Evolutionary conservation across 2,329 filamentous ascomycete species (phyloP).

Genomic region (Trichoderma asperellum): DNA sequence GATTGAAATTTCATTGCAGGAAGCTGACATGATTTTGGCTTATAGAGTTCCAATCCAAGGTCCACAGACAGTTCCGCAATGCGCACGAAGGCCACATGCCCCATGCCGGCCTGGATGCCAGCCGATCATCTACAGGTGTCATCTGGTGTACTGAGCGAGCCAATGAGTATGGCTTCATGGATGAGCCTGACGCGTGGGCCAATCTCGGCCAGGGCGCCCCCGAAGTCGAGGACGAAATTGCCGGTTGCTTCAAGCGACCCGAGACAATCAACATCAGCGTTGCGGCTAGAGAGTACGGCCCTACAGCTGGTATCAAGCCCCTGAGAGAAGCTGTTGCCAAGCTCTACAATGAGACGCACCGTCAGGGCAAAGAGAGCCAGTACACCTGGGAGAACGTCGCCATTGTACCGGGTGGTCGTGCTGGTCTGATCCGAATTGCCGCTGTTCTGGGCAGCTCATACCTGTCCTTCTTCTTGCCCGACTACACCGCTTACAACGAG

Average conservation of each 20-base stretch:
- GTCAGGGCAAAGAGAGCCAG: slow-evolving; percentile 81
- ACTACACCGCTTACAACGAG: slow-evolving; percentile 97
- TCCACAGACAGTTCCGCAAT: slow-evolving; percentile 85
- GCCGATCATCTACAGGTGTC: slow-evolving; percentile 86
- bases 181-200: slow-evolving; percentile 82
- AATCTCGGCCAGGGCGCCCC: slow-evolving; percentile 94
- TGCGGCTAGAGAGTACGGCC: slow-evolving; percentile 84
- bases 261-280: slow-evolving; percentile 76
- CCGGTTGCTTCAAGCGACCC: slow-evolving; percentile 84
- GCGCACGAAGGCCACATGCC: slow-evolving; percentile 90
- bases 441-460: slow-evolving; percentile 92
- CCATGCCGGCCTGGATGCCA: slow-evolving; percentile 88
- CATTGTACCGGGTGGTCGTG: slow-evolving; percentile 91
- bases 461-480: slow-evolving; percentile 89
- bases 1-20: background rate
- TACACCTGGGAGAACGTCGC: slow-evolving; percentile 98
- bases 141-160: slow-evolving; percentile 92
- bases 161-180: slow-evolving; percentile 83
- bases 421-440: slow-evolving; percentile 91
- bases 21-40: slow-evolving; percentile 29
- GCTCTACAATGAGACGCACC: slow-evolving; percentile 91
- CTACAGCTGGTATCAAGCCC: slow-evolving; percentile 91
- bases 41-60: slow-evolving; percentile 77
- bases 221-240: slow-evolving; percentile 91
- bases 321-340: slow-evolving; percentile 86